These are phyloP conservation scores for Streptanthus diversifolius DNA, from an alignment of 345 rosid species.

Conservation along the genomic window DNA sequence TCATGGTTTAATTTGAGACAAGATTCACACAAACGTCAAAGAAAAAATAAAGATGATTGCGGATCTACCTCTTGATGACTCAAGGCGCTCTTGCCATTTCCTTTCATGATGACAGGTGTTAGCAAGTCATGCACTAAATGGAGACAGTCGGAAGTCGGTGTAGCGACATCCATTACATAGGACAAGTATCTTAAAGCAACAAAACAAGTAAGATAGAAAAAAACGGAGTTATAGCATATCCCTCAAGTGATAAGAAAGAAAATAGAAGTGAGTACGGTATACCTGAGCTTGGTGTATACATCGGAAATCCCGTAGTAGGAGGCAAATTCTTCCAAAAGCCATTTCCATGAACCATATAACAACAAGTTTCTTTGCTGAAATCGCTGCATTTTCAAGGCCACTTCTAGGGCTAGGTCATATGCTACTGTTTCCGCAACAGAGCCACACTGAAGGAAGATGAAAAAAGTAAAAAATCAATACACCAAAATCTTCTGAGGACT, in stretches of 20 bases:
- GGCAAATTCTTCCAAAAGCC: conserved; percentile 93
- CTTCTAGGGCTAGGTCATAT: conserved; percentile 84
- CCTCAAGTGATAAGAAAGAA: conserved; percentile 6
- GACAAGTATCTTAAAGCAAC: conserved; percentile 69
- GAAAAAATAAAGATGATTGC: background rate
- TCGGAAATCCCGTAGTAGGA: conserved; percentile 93
- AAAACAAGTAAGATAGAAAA: conserved; percentile 9
- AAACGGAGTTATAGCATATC: conserved; percentile 10
- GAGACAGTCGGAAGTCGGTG: conserved; percentile 96
- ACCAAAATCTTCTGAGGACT: background rate
- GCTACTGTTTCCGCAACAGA: conserved; percentile 98
- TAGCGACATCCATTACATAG: conserved; percentile 96
- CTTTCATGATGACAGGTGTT: conserved; percentile 84
- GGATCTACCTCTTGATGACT: conserved; percentile 96
- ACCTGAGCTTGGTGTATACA: conserved; percentile 86
- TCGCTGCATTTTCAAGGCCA: conserved; percentile 81
- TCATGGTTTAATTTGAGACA: background rate
- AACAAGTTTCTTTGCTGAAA: conserved; percentile 88
- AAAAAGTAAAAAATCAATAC: conserved; percentile 5
- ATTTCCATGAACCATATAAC: conserved; percentile 89
- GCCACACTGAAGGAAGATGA: conserved; percentile 59
- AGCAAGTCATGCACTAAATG: conserved; percentile 75
- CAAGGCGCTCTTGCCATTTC: conserved; percentile 66
- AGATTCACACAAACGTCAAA: background rate
- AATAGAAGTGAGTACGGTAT: background rate